Evolutionary conservation across 2,329 filamentous ascomycete genomes (phyloP).

Genomic region (Escovopsis weberi): DNA sequence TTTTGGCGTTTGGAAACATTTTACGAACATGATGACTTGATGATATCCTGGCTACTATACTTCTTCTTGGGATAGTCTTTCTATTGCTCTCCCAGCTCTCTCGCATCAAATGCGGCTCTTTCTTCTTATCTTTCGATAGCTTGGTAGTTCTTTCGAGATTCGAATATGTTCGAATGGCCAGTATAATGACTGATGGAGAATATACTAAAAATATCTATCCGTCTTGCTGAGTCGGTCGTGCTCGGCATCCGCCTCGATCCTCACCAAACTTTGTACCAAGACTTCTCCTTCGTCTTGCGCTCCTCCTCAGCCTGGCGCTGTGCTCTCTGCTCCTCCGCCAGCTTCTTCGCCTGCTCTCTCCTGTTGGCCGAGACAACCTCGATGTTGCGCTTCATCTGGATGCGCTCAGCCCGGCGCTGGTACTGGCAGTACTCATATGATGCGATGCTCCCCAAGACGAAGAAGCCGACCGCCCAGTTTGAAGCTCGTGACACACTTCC

Average conservation of each 20-base stretch:
- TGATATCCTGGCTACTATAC: too few relatives aligned
- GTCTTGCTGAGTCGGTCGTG: too few relatives aligned
- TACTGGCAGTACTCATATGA: conserved; percentile 79
- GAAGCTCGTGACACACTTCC: conserved; percentile 36
- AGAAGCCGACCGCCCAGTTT: conserved; percentile 76
- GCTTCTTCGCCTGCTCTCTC: conserved; percentile 29
- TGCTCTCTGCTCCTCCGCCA: conserved; percentile 27
- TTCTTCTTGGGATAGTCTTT: too few relatives aligned
- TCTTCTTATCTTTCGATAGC: too few relatives aligned
- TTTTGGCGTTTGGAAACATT: too few relatives aligned
- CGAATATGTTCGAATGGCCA: too few relatives aligned
- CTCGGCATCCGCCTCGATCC: conserved; percentile 1
- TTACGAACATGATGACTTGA: neutral
- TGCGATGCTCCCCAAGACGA: conserved; percentile 51
- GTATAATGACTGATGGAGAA: too few relatives aligned
- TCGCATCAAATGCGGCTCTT: too few relatives aligned
- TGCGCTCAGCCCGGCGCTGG: conserved; percentile 56
- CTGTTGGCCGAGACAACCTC: conserved; percentile 45
- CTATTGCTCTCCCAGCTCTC: too few relatives aligned
- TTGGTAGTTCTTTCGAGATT: too few relatives aligned
- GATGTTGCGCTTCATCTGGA: conserved; percentile 72
- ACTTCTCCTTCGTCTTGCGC: conserved; percentile 21
- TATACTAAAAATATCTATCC: too few relatives aligned
- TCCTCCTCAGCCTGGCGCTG: conserved; percentile 18
- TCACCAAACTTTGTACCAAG: conserved; percentile 46